Conservation (phyloP, 495 filamentous ascomycete species). For the Lepraria neglecta region DNA sequence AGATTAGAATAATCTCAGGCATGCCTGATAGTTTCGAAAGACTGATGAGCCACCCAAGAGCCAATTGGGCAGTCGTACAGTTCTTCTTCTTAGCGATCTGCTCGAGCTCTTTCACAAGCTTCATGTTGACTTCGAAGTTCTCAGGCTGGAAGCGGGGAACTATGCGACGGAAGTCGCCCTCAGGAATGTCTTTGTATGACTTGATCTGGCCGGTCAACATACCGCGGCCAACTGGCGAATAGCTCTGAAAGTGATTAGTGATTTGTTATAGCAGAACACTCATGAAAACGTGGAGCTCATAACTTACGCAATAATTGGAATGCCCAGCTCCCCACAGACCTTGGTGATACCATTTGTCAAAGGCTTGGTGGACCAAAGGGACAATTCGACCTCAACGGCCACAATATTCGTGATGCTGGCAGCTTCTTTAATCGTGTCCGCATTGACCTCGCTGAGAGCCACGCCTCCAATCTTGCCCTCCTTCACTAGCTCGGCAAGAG, state of each 20-base stretch:
- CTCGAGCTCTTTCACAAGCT: slow-evolving; percentile 60
- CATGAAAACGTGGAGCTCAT: too few relatives aligned
- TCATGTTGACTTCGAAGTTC: slow-evolving; percentile 63
- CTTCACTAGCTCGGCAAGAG: slow-evolving; percentile 38
- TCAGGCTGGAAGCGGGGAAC: slow-evolving; percentile 62
- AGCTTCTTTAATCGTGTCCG: slow-evolving; percentile 67
- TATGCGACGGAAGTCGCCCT: slow-evolving; percentile 46
- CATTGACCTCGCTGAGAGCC: slow-evolving; percentile 63
- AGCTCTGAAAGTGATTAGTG: slow-evolving; percentile 14
- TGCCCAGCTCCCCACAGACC: slow-evolving; percentile 60
- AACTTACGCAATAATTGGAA: slow-evolving; percentile 59
- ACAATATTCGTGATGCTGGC: slow-evolving; percentile 61
- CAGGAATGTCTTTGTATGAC: slow-evolving; percentile 52
- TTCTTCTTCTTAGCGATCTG: slow-evolving; percentile 61
- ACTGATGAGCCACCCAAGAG: slow-evolving; percentile 50
- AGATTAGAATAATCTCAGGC: slow-evolving; percentile 73
- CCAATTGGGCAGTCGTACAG: slow-evolving; percentile 66
- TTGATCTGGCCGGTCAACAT: slow-evolving; percentile 56
- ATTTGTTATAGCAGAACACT: too few relatives aligned
- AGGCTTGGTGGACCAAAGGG: slow-evolving; percentile 57
- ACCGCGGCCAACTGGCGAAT: slow-evolving; percentile 50
- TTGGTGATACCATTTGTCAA: slow-evolving; percentile 67
- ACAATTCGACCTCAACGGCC: slow-evolving; percentile 72
- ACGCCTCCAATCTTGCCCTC: slow-evolving; percentile 52
- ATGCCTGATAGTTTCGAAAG: slow-evolving; percentile 46